phyloP scores from a whole-genome alignment of 306 rosid species.

The Senna tora region DNA sequence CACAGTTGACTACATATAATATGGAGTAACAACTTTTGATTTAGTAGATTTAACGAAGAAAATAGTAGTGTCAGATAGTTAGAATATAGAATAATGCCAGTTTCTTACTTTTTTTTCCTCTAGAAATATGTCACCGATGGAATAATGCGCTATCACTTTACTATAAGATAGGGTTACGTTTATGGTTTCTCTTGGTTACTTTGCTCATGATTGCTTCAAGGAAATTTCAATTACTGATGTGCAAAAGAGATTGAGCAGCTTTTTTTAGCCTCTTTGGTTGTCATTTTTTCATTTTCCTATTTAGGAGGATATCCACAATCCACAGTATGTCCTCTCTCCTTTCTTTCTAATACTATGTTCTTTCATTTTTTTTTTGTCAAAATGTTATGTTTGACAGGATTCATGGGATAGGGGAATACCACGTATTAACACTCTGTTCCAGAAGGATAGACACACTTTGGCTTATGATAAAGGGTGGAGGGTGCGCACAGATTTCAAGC shows the following conservation, averaged over 20 bases:
- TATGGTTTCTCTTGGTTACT: background rate
- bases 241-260: background rate
- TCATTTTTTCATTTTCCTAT: background rate
- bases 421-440: slow-evolving; percentile 93
- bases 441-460: slow-evolving; percentile 97
- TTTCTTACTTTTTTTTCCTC: too few species aligned
- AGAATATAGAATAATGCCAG: too few species aligned
- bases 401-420: slow-evolving; percentile 99
- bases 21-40: too few species aligned
- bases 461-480: slow-evolving; percentile 99
- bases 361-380: background rate
- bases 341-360: background rate
- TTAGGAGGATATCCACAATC: background rate
- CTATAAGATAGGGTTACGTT: background rate
- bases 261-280: background rate
- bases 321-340: background rate
- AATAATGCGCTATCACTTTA: background rate
- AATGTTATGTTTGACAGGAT: slow-evolving; percentile 57
- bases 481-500: slow-evolving; percentile 97
- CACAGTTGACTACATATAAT: too few species aligned
- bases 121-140: too few species aligned
- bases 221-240: background rate
- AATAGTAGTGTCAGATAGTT: too few species aligned
- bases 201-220: background rate
- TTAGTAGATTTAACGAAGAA: too few species aligned